Conservation (phyloP, 2,329 filamentous ascomycete species). For the Penicillium decumbens region DNA sequence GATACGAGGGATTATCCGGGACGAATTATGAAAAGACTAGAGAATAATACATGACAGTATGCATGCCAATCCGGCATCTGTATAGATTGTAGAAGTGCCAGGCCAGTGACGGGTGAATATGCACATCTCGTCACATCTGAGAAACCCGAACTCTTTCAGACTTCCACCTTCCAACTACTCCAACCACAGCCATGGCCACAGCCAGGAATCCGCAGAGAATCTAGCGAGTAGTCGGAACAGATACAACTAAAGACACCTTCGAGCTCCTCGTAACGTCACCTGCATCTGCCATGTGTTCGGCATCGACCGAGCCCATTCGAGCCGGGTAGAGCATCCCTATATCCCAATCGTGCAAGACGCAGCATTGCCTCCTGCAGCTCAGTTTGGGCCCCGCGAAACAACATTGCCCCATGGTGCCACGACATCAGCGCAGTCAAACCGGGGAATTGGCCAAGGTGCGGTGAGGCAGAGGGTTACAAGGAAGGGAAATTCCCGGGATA, state of each 20-base stretch:
- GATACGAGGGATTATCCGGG: constrained; percentile 18
- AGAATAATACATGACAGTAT: constrained; percentile 31
- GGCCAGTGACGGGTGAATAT: not conserved
- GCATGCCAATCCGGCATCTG: not conserved
- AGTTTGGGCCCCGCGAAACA: constrained; percentile 14
- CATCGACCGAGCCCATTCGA: constrained; percentile 4
- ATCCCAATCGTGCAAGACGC: constrained; percentile 20
- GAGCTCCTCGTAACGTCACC: not conserved
- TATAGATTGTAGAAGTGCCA: not conserved
- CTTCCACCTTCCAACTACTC: not conserved
- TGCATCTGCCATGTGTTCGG: constrained; percentile 17
- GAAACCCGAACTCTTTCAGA: not conserved
- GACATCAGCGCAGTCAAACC: constrained; percentile 29
- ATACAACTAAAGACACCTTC: not conserved
- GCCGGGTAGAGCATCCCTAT: not conserved
- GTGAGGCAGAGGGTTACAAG: constrained; percentile 9
- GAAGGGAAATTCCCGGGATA: not conserved
- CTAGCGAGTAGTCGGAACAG: not conserved
- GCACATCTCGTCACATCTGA: constrained; percentile 9
- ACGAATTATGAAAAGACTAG: constrained; percentile 40
- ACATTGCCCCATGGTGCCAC: constrained; percentile 33
- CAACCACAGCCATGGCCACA: not conserved
- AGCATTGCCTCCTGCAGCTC: constrained; percentile 16
- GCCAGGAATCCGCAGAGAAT: not conserved
- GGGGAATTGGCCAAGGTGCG: constrained; percentile 18